Evolutionary conservation across 306 rosid genomes (phyloP), one percentile per base, ranked within the genome.

Genomic region (Gleditsia sinensis): DNA sequence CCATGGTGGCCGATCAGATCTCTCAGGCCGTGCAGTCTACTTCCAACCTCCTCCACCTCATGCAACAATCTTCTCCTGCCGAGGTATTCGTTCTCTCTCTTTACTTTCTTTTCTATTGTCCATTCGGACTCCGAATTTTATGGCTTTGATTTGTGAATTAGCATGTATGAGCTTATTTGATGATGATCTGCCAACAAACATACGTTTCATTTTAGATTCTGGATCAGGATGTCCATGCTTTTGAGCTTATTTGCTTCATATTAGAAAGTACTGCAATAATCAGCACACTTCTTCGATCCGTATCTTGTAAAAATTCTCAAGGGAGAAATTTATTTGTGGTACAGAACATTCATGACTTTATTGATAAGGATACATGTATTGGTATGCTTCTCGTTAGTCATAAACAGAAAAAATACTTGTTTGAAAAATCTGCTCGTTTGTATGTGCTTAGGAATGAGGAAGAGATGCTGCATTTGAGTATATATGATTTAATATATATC

Each of bases 1-100:
- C 82, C 16, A 57, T 59, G 78, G 94, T 91, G 32, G 82, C 89
- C 16, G 97, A 94, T 58, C 98, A 94, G 72, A 91, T 94, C 48
- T 86, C 96, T 34, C 97, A 89, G 83, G 86, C 94, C 16, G 89
- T 94, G 17, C 91, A 81, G 56, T 94, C 98, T 70, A 91, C 92
- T 40, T 88, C 97, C 76, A 91, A 91, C 64, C 91, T 94, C 73
- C 88, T 94, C 73, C 91, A 86, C 33, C 91, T 94, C 60, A 93
- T 93, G 96, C 96, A 88, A 42, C 89, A 91, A 30, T 82, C 98
- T 40, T 91, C 97, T 71, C 83, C 87, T 33, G 72, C 96, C 64
- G 91, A 93, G 89, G 98, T 73, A 69, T 39, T 49, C 43, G 25
- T 42, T 16, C 71, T 21, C 61, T 55, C 53, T 68, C 48, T 59